Base-by-base conservation (phyloP, 2,329 filamentous ascomycete species). In the Penicillium italicum region DNA sequence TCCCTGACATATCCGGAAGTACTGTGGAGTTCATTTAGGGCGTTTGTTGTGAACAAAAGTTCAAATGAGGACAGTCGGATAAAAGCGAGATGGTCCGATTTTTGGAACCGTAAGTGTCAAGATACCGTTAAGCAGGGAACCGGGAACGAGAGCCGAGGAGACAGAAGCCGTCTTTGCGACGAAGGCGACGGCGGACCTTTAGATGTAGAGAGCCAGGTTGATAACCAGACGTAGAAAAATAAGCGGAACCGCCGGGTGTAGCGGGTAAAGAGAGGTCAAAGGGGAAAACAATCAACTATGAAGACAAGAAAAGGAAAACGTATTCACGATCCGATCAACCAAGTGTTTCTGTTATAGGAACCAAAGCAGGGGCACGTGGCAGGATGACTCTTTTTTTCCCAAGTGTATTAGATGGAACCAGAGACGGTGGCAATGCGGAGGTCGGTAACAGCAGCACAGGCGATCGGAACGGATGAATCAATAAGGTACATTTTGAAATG, bases 401-500 rank as follows among this genome's bases (percentile, higher is more conserved):
- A 20, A 53, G 37, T 24, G 48, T 36, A 46, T 61, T 66, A 70
- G 62, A 68, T 58, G 48, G 48, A 50, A 54, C 59, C 45, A 53
- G 53, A 57, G 62, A 58, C 64, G 58, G 61, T 58, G 66, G 62
- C 58, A 59, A 62, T 62, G 62, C 59, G 60, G 62, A 69, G 60
- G 67, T 72, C 68, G 68, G 67, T 66, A 64, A 65, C 59, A 53
- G 66, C 68, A 71, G 69, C 65, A 67, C 63, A 60, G 70, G 67
- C 63, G 72, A 75, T 72, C 72, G 72, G 72, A 66, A 66, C 65
- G 60, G 60, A 58, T 60, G 65, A 64, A 56, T 54, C 69, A 72
- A 68, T 67, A 74, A 56, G 61, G 70, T 74, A 74, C 72, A 75
- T 75, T 68, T 74, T 75, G 72, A 65, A 62, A 60, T 20, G 20